Conservation (phyloP, 331 rosid genomes). For the Quercus lobata region DNA sequence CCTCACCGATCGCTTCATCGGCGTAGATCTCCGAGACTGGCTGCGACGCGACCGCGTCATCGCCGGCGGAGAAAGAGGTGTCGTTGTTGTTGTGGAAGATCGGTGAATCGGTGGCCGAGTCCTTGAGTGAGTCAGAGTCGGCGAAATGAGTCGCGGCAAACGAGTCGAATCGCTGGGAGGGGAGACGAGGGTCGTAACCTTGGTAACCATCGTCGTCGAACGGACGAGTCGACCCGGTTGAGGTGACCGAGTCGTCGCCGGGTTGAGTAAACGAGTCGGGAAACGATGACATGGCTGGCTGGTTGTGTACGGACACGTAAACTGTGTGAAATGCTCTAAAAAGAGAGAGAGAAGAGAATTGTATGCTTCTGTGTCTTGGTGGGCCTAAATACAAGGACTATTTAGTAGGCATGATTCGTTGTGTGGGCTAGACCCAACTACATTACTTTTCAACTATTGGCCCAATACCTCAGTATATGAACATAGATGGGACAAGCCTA, state of each 20-base stretch:
- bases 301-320: neutral
- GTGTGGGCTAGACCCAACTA: neutral
- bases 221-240: conserved; percentile 25
- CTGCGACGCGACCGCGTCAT: conserved; percentile 4
- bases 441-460: too few species aligned
- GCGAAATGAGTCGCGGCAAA: conserved; percentile 13
- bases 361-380: neutral
- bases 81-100: conserved; percentile 7
- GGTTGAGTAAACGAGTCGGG: conserved; percentile 17
- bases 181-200: conserved; percentile 23
- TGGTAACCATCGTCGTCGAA: conserved; percentile 21
- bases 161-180: conserved; percentile 26
- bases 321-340: neutral
- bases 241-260: conserved; percentile 17
- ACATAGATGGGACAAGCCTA: too few species aligned
- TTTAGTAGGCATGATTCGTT: neutral
- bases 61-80: conserved; percentile 10
- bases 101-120: conserved; percentile 26
- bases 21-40: conserved; percentile 14
- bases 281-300: conserved; percentile 21
- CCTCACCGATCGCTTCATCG: conserved; percentile 18
- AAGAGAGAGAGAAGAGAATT: neutral
- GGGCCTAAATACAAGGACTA: neutral
- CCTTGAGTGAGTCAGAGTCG: conserved; percentile 24
- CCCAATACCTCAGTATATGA: too few species aligned